Evolutionary conservation across 352 stramenopile species (phyloP).

Genomic region (Phytophthora tubulina): DNA sequence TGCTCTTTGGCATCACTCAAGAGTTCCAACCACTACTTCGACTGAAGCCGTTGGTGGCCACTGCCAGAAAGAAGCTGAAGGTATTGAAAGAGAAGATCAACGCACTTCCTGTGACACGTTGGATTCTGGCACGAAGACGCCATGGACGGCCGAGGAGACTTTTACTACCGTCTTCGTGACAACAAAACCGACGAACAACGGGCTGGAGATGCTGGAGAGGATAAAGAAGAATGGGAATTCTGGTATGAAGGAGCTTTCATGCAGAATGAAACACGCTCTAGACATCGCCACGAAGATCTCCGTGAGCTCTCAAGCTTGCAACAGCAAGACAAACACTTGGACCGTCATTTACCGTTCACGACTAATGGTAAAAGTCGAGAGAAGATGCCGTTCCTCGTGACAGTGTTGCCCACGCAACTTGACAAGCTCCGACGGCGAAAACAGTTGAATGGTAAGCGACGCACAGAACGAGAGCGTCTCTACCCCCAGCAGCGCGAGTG

Average conservation of each 20-base stretch:
- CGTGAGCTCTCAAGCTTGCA: background rate
- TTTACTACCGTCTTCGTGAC: slow-evolving; percentile 49
- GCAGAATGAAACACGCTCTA: slow-evolving; percentile 61
- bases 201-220: slow-evolving; percentile 10
- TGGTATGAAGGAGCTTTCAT: slow-evolving; percentile 82
- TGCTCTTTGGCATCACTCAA: slow-evolving; percentile 66
- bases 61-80: slow-evolving; percentile 49
- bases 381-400: slow-evolving; percentile 68
- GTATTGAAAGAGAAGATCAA: slow-evolving; percentile 66
- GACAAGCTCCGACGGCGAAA: slow-evolving; percentile 48
- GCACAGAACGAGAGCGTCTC: slow-evolving; percentile 47
- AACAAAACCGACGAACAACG: background rate
- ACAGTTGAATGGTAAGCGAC: slow-evolving; percentile 51
- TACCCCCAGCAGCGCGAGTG: slow-evolving; percentile 59
- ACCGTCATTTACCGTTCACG: slow-evolving; percentile 57
- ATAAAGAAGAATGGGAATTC: slow-evolving; percentile 55
- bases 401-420: slow-evolving; percentile 46
- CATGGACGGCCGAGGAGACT: slow-evolving; percentile 69
- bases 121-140: slow-evolving; percentile 77
- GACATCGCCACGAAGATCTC: slow-evolving; percentile 67
- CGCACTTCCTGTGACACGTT: slow-evolving; percentile 57
- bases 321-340: slow-evolving; percentile 22
- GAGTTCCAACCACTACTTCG: slow-evolving; percentile 65
- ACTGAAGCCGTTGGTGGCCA: slow-evolving; percentile 46
- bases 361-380: slow-evolving; percentile 73